Base-by-base conservation (phyloP, 2,329 filamentous ascomycete species). In the Ascochyta koolunga region DNA sequence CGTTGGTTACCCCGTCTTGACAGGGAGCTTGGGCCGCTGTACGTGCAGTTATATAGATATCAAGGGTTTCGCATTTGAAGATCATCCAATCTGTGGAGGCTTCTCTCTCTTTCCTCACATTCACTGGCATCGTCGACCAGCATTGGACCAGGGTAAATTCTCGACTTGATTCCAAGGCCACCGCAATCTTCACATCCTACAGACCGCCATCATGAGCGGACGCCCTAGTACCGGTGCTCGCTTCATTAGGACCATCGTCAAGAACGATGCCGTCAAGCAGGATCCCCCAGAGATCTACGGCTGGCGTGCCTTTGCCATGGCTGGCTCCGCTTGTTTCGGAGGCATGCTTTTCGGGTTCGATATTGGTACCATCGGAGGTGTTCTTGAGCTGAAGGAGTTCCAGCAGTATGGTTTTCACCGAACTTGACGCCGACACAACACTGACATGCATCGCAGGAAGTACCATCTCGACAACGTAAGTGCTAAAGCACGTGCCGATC, bases 221-320 rank as follows among this genome's bases (percentile, higher is more conserved):
- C 29, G 43, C 5, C 43, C 60, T 27, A 58, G 65, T 38, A 37
- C 55, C 29, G 71, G 70, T 22, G 70, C 71, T 37, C 62, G 60
- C 29, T 69, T 86, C 61, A 79, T 88, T 50, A 79, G 78, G 62
- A 76, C 75, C 63, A 78, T 88, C 66, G 81, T 89, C 63, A 83
- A 83, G 73, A 90, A 90, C 78, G 86, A 90, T 71, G 84, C 88
- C 38, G 89, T 90, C 83, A 86, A 82, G 67, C 74, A 77, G 31
- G 87, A 90, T 67, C 87, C 87, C 16, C 78, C 81, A 18, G 83
- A 88, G 69, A 86, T 89, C 54, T 89, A 89, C 74, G 86, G 86
- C 66, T 89, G 86, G 86, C 82, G 86, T 50, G 85, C 88, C 24
- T 84, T 87, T 59, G 80, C 80, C 51, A 78, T 89, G 61, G 86